Evolutionary conservation across 495 filamentous ascomycete genomes (phyloP).

Genomic region (Umbilicaria muhlenbergii): DNA sequence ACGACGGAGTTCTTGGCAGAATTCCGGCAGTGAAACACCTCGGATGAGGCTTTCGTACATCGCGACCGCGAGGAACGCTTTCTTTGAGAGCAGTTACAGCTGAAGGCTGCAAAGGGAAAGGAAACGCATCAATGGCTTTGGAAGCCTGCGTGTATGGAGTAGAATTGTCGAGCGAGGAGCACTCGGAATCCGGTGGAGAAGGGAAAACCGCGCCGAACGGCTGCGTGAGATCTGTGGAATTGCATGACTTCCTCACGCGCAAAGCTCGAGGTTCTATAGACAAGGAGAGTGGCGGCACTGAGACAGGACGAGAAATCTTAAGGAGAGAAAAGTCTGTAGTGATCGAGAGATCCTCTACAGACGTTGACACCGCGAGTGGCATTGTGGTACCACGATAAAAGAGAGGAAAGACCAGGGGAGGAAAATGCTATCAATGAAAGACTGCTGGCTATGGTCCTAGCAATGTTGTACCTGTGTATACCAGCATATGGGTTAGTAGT

Average conservation of each 20-base stretch:
- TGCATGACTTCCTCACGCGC: too few relatives aligned
- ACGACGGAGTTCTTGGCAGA: not conserved
- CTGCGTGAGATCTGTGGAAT: too few relatives aligned
- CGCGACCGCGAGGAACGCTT: too few relatives aligned
- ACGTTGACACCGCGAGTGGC: slow-evolving; percentile 2
- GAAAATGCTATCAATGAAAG: too few relatives aligned
- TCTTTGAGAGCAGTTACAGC: not conserved
- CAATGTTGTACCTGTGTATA: too few relatives aligned
- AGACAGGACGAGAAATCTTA: slow-evolving; percentile 1
- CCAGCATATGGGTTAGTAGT: too few relatives aligned
- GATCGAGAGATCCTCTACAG: slow-evolving; percentile 1
- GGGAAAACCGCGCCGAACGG: too few relatives aligned
- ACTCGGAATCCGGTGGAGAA: not conserved
- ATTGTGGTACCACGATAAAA: not conserved
- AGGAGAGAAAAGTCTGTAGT: not conserved
- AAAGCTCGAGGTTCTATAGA: not conserved
- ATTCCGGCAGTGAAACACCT: slow-evolving; percentile 3
- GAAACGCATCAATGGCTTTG: slow-evolving; percentile 1
- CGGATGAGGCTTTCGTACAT: too few relatives aligned
- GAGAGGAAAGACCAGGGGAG: not conserved
- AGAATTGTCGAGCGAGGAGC: not conserved
- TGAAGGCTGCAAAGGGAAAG: slow-evolving; percentile 8
- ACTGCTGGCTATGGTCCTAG: too few relatives aligned
- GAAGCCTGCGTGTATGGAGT: not conserved
- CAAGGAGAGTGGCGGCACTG: not conserved